Conservation (phyloP, 1,139 yeast species). For the Yarrowia galli region DNA sequence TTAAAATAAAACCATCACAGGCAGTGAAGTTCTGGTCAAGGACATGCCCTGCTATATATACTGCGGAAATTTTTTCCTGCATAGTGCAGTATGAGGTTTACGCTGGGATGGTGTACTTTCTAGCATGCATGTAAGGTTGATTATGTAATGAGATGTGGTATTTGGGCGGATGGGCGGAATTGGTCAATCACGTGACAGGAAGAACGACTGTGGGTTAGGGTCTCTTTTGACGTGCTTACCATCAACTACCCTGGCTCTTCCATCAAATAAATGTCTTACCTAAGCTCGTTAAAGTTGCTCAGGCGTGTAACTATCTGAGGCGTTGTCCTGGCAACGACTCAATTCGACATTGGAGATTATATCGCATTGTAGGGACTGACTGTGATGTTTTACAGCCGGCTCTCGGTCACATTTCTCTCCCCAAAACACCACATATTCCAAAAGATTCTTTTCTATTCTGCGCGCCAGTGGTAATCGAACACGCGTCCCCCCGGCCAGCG, state of each 20-base stretch:
- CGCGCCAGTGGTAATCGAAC: slow-evolving; percentile 1
- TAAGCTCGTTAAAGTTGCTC: neutral
- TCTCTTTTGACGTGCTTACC: no score
- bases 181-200: no score
- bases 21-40: slow-evolving; percentile 19
- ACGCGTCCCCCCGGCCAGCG: neutral
- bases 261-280: neutral
- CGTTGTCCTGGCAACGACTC: neutral
- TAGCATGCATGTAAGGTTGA: neutral
- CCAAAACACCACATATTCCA: neutral
- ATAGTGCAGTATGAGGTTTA: neutral
- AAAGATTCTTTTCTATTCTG: neutral
- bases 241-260: no score
- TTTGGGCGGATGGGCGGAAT: no score
- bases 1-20: slow-evolving; percentile 36
- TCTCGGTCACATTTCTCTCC: no score
- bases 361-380: no score
- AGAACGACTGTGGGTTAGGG: no score
- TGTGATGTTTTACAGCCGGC: no score
- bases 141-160: neutral
- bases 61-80: slow-evolving; percentile 18
- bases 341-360: no score
- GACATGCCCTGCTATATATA: slow-evolving; percentile 1
- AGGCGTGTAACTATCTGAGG: slow-evolving; percentile 5
- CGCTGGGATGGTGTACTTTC: neutral